These are phyloP conservation scores for Colletotrichum neosansevieriae DNA, from an alignment of 2,329 filamentous ascomycete species.

Conservation along the genomic window DNA sequence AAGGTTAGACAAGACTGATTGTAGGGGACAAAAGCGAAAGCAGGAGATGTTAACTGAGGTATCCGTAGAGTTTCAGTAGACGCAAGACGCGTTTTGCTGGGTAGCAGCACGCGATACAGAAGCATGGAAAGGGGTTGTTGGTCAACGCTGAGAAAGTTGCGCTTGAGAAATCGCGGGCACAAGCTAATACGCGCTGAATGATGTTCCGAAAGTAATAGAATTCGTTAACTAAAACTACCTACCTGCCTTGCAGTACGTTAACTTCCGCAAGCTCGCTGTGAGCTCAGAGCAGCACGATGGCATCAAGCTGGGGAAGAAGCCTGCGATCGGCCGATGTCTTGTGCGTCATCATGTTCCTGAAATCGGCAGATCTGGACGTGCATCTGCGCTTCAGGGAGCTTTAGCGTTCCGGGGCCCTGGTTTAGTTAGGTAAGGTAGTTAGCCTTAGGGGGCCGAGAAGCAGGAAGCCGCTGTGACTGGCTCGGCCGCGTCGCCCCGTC, in stretches of 20 bases:
- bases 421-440: constrained; percentile 12
- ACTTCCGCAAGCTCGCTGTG: neutral
- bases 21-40: neutral
- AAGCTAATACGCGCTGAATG: neutral
- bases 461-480: neutral
- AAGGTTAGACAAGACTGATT: neutral
- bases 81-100: constrained; percentile 15
- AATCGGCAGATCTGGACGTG: constrained; percentile 39
- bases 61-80: neutral
- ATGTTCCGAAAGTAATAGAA: too few species aligned
- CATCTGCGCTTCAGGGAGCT: constrained; percentile 24
- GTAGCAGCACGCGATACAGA: constrained; percentile 21
- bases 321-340: constrained; percentile 41
- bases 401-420: constrained; percentile 34
- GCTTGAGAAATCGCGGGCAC: too few species aligned
- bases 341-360: constrained; percentile 39
- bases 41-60: neutral
- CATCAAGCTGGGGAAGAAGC: constrained; percentile 20
- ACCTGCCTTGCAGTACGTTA: neutral
- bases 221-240: too few species aligned
- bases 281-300: constrained; percentile 12
- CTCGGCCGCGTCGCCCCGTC: neutral
- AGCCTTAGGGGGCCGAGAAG: too few species aligned
- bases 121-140: constrained; percentile 14
- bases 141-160: too few species aligned